Conservation (phyloP, 2,329 filamentous ascomycete species). For the Claviceps purpurea region DNA sequence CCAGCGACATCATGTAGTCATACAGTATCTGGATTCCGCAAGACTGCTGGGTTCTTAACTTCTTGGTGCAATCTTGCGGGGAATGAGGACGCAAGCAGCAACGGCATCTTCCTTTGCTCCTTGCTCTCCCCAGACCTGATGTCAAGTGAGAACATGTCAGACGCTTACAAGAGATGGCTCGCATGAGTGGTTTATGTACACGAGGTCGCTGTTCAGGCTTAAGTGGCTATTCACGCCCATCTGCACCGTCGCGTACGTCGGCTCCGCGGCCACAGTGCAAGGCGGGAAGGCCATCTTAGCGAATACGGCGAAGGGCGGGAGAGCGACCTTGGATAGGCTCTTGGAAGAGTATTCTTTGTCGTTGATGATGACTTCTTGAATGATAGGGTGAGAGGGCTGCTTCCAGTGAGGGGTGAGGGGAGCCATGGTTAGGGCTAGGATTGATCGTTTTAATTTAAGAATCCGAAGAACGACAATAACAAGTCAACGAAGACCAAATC, state of each 20-base stretch:
- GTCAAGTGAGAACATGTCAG: not conserved
- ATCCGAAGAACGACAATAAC: too few relatives aligned
- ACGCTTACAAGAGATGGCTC: constrained; percentile 48
- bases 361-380: constrained; percentile 44
- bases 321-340: constrained; percentile 39
- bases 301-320: constrained; percentile 51
- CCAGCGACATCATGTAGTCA: too few relatives aligned
- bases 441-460: not conserved
- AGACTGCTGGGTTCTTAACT: too few relatives aligned
- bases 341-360: constrained; percentile 44
- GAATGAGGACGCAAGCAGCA: not conserved
- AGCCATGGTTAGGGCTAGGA: constrained; percentile 26
- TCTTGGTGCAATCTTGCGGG: not conserved
- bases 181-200: constrained; percentile 58
- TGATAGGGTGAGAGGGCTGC: constrained; percentile 45
- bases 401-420: constrained; percentile 45
- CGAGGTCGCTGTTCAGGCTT: constrained; percentile 50
- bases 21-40: too few relatives aligned
- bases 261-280: constrained; percentile 38
- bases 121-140: not conserved
- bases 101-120: not conserved
- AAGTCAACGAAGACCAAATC: not conserved
- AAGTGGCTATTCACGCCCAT: constrained; percentile 41
- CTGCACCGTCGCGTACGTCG: constrained; percentile 54
- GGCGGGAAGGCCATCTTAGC: constrained; percentile 54